Conservation (phyloP, 768 basidiomycete species). For the Termitomyces sp. region DNA sequence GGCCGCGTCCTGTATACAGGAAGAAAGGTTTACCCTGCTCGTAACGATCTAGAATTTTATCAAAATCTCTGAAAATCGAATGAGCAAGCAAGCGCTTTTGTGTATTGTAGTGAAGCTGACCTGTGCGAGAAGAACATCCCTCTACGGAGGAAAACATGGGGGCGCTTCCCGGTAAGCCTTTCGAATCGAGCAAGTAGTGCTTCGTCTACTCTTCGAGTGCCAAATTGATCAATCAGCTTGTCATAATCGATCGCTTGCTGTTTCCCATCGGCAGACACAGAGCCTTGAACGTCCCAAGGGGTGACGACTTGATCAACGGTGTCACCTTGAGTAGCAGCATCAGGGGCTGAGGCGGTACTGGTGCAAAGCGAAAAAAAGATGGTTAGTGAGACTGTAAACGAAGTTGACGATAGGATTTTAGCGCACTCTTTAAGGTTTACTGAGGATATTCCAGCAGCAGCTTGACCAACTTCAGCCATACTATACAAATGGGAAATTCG, state of each 20-base stretch:
- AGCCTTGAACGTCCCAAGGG: conserved; percentile 97
- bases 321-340: not conserved
- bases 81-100: not conserved
- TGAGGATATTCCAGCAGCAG: conserved; percentile 1
- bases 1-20: conserved; percentile 95
- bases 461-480: conserved; percentile 6
- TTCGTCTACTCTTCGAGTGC: conserved; percentile 75
- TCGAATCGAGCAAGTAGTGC: conserved; percentile 87
- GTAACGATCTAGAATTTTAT: conserved; percentile 90
- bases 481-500: not conserved
- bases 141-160: conserved; percentile 83
- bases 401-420: not conserved
- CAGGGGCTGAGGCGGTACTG: not conserved
- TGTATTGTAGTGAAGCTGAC: conserved; percentile 34
- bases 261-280: conserved; percentile 80
- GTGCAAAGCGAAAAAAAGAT: not conserved
- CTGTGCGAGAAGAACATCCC: conserved; percentile 99
- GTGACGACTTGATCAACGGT: conserved; percentile 75
- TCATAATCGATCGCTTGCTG: conserved; percentile 95
- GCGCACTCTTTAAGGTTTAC: conserved; percentile 4
- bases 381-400: not conserved
- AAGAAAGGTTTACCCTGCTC: conserved; percentile 98
- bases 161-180: conserved; percentile 79
- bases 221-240: conserved; percentile 91
- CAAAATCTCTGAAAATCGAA: conserved; percentile 64